phyloP scores from a whole-genome alignment of 2,329 filamentous ascomycete genomes.

The Rhynchosporium graminicola region DNA sequence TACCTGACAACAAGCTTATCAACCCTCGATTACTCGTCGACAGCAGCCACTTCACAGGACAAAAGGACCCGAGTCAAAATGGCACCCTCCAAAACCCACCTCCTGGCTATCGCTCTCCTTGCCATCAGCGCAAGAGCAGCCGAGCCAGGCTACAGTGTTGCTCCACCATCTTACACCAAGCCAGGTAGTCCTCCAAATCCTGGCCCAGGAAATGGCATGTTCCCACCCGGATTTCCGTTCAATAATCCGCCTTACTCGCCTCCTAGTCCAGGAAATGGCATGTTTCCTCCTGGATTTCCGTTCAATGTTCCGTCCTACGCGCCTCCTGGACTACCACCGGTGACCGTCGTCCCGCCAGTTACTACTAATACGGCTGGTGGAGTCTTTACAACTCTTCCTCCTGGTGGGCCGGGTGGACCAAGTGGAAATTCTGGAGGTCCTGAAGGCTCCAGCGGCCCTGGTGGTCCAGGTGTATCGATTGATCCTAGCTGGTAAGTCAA shows the following conservation, averaged over 20 bases:
- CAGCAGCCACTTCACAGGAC: neutral
- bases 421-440: neutral
- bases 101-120: slow-evolving; percentile 9
- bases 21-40: neutral
- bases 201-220: too few species aligned
- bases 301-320: slow-evolving; percentile 3
- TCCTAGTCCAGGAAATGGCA: neutral
- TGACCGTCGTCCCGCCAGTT: neutral
- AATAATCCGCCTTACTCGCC: neutral
- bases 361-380: slow-evolving; percentile 9
- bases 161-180: neutral
- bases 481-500: slow-evolving; percentile 8
- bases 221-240: too few species aligned
- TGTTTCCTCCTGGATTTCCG: slow-evolving; percentile 8
- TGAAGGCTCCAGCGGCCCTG: neutral
- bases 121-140: neutral
- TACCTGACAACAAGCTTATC: neutral
- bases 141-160: neutral
- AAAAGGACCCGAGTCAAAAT: neutral
- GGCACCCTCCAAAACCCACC: slow-evolving; percentile 1
- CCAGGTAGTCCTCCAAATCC: too few species aligned
- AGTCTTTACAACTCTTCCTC: slow-evolving; percentile 5
- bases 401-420: neutral
- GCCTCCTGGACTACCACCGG: neutral
- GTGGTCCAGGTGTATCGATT: neutral